Evolutionary conservation across 345 rosid species (phyloP), one percentile per base, ranked within the genome.

Genomic region (Syzygium oleosum): DNA sequence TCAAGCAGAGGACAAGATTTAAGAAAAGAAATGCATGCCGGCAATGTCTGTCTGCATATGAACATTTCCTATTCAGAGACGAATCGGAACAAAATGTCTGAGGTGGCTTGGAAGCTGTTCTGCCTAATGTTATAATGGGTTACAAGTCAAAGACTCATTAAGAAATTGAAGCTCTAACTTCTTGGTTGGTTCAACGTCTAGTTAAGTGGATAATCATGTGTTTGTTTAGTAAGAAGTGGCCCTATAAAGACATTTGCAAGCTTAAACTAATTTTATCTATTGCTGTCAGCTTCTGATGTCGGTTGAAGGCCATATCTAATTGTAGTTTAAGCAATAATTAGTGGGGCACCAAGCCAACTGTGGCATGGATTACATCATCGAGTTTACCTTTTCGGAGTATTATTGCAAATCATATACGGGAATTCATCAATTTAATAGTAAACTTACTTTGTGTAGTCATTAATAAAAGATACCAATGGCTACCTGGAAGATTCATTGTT

Each of bases 311-410:
- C 15, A 55, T 52, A 5, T 19, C 46, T 23, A 8, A 52, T 52
- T 29, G 46, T 53, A 52, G 27, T 29, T 84, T 52, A 84, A 52
- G 59, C 61, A 55, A 84, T 29, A 84, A 31, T 16, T 52, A 84
- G 85, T 89, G 85, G 88, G 86, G 85, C 87, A 43, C 0, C 51
- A 79, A 46, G 86, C 88, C 86, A 87, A 85, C 88, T 89, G 61
- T 29, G 41, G 86, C 43, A 29, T 21, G 65, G 55, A 90, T 84
- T 43, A 10, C 83, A 22, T 73, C 83, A 73, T 73, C 14, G 49
- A 73, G 83, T 73, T 73, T 10, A 38, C 46, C 49, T 73, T 73
- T 73, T 6, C 49, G 41, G 83, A 38, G 21, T 73, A 38, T 73
- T 73, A 38, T 38, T 73, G 49, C 46, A 23, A 19, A 73, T 73